phyloP scores from a whole-genome alignment of 1,139 yeast species.

The Nematodospora anomalae region DNA sequence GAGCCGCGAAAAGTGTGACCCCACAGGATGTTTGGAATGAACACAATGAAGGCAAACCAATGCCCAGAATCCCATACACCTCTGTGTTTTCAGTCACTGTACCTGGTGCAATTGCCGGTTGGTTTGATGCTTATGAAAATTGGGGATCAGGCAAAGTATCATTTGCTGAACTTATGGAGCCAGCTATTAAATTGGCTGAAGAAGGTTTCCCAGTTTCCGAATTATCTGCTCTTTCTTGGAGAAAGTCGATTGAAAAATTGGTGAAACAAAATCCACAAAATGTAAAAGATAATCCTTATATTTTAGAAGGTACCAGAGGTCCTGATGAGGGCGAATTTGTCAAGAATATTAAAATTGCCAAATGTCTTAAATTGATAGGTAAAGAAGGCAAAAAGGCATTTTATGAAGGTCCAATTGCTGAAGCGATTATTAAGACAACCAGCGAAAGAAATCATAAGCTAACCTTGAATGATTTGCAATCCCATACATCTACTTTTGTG shows the following conservation, averaged over 20 bases:
- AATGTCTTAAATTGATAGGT: conserved; percentile 53
- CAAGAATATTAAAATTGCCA: conserved; percentile 53
- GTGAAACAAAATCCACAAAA: conserved; percentile 34
- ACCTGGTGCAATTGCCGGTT: conserved; percentile 79
- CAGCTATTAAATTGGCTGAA: conserved; percentile 72
- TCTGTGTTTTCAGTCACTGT: conserved; percentile 67
- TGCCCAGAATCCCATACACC: conserved; percentile 40
- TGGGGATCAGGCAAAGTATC: conserved; percentile 77
- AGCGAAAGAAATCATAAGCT: conserved; percentile 56
- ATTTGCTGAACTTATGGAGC: conserved; percentile 58
- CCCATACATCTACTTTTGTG: conserved; percentile 59
- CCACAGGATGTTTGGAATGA: conserved; percentile 50
- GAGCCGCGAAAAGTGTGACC: conserved; percentile 55
- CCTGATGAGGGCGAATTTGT: conserved; percentile 66
- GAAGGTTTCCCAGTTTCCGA: conserved; percentile 67
- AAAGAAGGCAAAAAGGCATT: conserved; percentile 62
- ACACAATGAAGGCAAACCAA: conserved; percentile 41
- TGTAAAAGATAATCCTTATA: conserved; percentile 36
- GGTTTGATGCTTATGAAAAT: conserved; percentile 63
- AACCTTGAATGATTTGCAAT: conserved; percentile 52
- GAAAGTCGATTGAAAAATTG: conserved; percentile 36
- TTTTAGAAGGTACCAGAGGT: conserved; percentile 31
- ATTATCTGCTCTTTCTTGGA: conserved; percentile 58
- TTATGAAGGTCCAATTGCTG: conserved; percentile 68
- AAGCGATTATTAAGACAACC: conserved; percentile 59